These are phyloP conservation scores for Aphanoascus verrucosus DNA, from an alignment of 2,329 filamentous ascomycete species.

Conservation along the genomic window DNA sequence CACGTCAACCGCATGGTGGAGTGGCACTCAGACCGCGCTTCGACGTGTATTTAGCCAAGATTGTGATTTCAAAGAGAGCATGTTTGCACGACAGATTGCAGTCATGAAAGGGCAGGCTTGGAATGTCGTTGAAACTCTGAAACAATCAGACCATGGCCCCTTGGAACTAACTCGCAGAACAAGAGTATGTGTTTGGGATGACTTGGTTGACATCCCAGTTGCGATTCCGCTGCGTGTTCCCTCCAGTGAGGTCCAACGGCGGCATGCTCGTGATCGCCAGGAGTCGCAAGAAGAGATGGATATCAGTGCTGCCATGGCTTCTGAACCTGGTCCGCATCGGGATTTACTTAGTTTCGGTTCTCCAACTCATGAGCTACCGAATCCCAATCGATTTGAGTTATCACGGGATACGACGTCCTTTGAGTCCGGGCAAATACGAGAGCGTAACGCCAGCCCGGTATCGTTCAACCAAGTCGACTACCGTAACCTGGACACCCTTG, in stretches of 20 bases:
- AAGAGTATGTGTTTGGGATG: slow-evolving; percentile 95
- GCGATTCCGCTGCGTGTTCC: slow-evolving; percentile 80
- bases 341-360: slow-evolving; percentile 61
- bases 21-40: slow-evolving; percentile 77
- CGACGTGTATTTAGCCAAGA: slow-evolving; percentile 84
- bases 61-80: slow-evolving; percentile 92
- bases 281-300: slow-evolving; percentile 70
- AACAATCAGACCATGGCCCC: slow-evolving; percentile 82
- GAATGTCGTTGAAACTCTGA: slow-evolving; percentile 97
- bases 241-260: slow-evolving; percentile 70
- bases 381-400: slow-evolving; percentile 65
- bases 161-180: slow-evolving; percentile 82
- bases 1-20: slow-evolving; percentile 95
- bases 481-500: slow-evolving; percentile 24
- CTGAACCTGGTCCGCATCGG: slow-evolving; percentile 38
- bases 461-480: slow-evolving; percentile 25
- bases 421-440: slow-evolving; percentile 28
- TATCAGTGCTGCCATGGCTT: slow-evolving; percentile 60
- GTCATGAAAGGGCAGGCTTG: slow-evolving; percentile 99
- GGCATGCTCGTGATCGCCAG: slow-evolving; percentile 45
- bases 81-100: slow-evolving; percentile 97
- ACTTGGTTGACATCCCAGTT: slow-evolving; percentile 88
- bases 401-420: slow-evolving; percentile 34
- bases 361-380: slow-evolving; percentile 52
- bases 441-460: slow-evolving; percentile 25